These are phyloP conservation scores for Botrytis aclada DNA, from an alignment of 2,329 filamentous ascomycete genomes.

Conservation along the genomic window DNA sequence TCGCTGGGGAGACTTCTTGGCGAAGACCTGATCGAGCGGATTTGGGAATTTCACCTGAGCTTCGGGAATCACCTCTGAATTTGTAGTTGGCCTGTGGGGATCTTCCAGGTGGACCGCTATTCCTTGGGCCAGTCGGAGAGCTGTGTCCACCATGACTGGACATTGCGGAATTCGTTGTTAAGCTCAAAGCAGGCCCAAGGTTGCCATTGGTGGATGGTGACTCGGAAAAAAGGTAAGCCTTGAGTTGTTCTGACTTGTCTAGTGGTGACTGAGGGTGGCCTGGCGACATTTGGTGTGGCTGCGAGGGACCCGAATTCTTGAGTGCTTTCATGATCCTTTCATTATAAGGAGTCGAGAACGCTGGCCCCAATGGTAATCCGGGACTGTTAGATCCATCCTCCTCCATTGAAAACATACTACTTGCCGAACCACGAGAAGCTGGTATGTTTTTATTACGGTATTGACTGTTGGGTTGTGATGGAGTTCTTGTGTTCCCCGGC, in stretches of 20 bases:
- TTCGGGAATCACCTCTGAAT: constrained; percentile 23
- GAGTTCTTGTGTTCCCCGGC: constrained; percentile 39
- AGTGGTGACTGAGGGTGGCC: constrained; percentile 27
- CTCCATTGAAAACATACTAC: constrained; percentile 65
- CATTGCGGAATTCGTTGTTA: constrained; percentile 15
- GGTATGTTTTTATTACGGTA: constrained; percentile 41
- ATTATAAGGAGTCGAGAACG: constrained; percentile 65
- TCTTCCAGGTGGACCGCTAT: constrained; percentile 20
- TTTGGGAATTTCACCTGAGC: constrained; percentile 18
- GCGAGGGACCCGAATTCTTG: constrained; percentile 22
- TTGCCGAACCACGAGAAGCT: constrained; percentile 46
- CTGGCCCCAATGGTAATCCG: constrained; percentile 56
- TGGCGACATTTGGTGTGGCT: constrained; percentile 11
- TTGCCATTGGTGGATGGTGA: constrained; percentile 16
- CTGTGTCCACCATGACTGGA: constrained; percentile 19
- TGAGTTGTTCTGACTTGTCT: constrained; percentile 51
- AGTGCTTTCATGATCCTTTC: constrained; percentile 59
- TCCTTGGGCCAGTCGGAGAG: constrained; percentile 21
- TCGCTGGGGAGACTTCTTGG: constrained; percentile 36
- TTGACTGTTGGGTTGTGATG: constrained; percentile 33
- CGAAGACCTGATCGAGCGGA: constrained; percentile 36
- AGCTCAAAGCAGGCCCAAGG: constrained; percentile 13
- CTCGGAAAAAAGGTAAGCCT: constrained; percentile 51
- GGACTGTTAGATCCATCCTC: constrained; percentile 57
- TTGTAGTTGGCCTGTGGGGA: constrained; percentile 24